These are phyloP conservation scores for Talaromyces sp. DNA, from an alignment of 2,329 filamentous ascomycete genomes.

Conservation along the genomic window DNA sequence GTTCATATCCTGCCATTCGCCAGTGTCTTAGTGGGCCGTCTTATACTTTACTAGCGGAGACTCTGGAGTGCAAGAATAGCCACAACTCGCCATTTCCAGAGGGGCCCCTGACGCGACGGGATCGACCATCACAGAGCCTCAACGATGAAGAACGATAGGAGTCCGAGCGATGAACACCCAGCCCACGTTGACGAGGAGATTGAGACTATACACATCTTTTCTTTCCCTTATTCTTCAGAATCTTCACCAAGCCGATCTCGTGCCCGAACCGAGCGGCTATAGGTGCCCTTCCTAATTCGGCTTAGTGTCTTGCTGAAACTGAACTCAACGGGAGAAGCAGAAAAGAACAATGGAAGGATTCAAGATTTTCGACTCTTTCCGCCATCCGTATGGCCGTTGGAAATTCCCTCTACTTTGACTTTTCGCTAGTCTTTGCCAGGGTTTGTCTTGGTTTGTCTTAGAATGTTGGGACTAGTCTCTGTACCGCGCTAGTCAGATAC, in stretches of 20 bases:
- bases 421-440: background rate
- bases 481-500: background rate
- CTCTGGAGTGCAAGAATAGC: slow-evolving; percentile 3
- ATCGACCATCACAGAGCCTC: slow-evolving; percentile 5
- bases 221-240: background rate
- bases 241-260: background rate
- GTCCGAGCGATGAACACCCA: background rate
- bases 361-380: background rate
- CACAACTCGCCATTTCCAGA: slow-evolving; percentile 1
- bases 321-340: background rate
- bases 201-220: background rate
- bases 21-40: background rate
- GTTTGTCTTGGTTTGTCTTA: background rate
- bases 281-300: background rate
- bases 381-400: background rate
- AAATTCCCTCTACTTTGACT: background rate
- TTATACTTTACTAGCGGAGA: background rate
- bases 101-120: background rate
- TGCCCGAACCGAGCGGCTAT: background rate
- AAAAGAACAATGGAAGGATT: background rate
- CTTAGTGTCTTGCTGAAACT: background rate
- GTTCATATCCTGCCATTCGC: background rate
- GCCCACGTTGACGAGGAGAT: no score
- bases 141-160: background rate
- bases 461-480: background rate